Evolutionary conservation across 371 early-diverging fungal genomes (phyloP), one percentile per base, ranked within the genome.

Genomic region (Capillidium heterosporum): DNA sequence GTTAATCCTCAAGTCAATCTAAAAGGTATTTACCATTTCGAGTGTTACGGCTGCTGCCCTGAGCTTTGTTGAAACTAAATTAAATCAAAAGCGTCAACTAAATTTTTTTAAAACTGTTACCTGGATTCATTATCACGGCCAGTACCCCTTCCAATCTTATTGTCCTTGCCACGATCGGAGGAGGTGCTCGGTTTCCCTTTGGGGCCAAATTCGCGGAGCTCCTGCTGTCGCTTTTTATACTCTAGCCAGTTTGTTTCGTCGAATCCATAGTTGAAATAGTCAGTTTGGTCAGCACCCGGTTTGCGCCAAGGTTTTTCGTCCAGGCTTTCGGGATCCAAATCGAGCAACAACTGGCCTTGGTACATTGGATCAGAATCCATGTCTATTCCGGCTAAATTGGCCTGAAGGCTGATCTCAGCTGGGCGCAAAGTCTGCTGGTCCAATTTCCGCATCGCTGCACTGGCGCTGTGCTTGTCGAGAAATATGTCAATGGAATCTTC

Each of bases 261-360:
- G 66, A 98, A 98, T 5, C 97, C 97, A 71, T 91, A 98, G 65
- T 98, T 98, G 71, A 98, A 98, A 69, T 95, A 98, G 67, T 98
- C 99, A 2, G 95, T 93, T 29, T 95, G 80, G 70, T 98, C 97
- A 10, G 93, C 89, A 52, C 78, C 95, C n/a, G 96, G 95, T 60
- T 90, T 91, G 48, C 89, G 70, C 96, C 98, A 98, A 19, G 96
- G 95, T 59, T 95, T 95, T 59, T 98, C 96, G 57, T 91, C 89
- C 32, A 86, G 69, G 4, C 76, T 70, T 58, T 95, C 94, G 31
- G 91, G 65, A 61, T 95, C 93, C 19, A 91, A 80, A 46, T 94
- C 91, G 56, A 77, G 89, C 8, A 91, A 73, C 15, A 78, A 78
- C 46, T 80, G 75, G 0, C 87, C 89, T 54, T 91, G 83, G 52